phyloP scores from a whole-genome alignment of 768 basidiomycete genomes.

The Multifurca ochricompacta region DNA sequence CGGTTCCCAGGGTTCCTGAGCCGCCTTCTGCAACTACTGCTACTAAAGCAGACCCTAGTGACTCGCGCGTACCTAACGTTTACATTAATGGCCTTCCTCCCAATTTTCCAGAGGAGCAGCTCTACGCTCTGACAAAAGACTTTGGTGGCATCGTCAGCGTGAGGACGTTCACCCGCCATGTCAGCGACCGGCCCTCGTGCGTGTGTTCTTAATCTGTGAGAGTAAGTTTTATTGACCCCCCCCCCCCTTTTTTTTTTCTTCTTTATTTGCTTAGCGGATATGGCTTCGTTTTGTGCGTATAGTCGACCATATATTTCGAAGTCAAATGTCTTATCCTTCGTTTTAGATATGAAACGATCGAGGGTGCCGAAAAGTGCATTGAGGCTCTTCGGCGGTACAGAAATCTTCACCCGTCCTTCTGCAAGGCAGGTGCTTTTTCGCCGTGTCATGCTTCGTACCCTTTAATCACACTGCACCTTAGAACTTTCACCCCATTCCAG shows the following conservation, averaged over 20 bases:
- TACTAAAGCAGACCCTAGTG: constrained; percentile 9
- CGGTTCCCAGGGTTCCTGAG: constrained; percentile 10
- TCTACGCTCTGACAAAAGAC: constrained; percentile 62
- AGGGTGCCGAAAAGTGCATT: constrained; percentile 70
- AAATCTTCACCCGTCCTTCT: constrained; percentile 80
- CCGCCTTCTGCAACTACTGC: not conserved
- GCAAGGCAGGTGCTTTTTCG: constrained; percentile 46
- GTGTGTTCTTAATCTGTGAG: constrained; percentile 22
- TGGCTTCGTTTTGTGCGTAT: constrained; percentile 69
- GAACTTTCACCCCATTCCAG: constrained; percentile 79
- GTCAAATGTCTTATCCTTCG: not conserved
- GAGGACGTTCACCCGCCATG: constrained; percentile 76
- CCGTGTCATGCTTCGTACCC: not conserved
- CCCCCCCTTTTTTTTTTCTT: too few relatives aligned
- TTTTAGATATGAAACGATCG: constrained; percentile 57
- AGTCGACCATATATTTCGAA: not conserved
- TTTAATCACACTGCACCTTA: constrained; percentile 20
- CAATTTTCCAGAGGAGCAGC: constrained; percentile 72
- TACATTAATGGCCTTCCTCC: constrained; percentile 86
- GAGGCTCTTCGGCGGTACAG: constrained; percentile 58
- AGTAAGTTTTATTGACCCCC: not conserved
- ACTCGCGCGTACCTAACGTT: constrained; percentile 55
- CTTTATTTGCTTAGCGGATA: constrained; percentile 54
- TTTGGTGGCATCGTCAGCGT: constrained; percentile 73
- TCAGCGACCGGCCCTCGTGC: constrained; percentile 58